Evolutionary conservation across 2,329 filamentous ascomycete genomes (phyloP), one percentile per base, ranked within the genome.

Genomic region (Hymenoscyphus fraxineus): DNA sequence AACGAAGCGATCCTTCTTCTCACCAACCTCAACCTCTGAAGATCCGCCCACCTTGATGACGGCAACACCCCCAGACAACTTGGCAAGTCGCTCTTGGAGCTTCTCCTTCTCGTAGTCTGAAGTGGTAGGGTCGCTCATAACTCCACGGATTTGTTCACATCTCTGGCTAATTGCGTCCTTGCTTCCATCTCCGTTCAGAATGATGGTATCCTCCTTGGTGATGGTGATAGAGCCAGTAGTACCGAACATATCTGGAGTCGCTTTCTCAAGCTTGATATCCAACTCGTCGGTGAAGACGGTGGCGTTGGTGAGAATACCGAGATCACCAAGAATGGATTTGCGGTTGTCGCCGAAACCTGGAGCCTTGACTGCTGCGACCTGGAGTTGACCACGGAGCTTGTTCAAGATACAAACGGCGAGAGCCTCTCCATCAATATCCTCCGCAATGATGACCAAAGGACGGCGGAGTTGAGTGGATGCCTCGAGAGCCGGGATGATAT

Each of bases 51-150:
- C 95, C 87, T 96, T 97, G 86, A 99, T 98, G 81, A 99, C 95
- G 74, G 95, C 95, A 74, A 99, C 95, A 86, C 95, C 95, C 70
- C 95, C 95, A 72, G 95, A 98, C 72, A 99, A 91, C 89, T 99
- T 99, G 73, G 95, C 95, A 67, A 99, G 91, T 82, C 95, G 95
- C 85, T 99, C 95, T 84, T 98, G 95, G 71, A 99, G 92, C 88
- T 99, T 99, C 90, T 99, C 95, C 88, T 97, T 98, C 88, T 99
- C 95, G 82, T 99, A 99, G 77, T 99, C 95, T 59, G 93, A 97
- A 70, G 95, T 99, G 73, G 86, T 89, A 71, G 94, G 90, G 82
- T 99, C 95, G 68, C 84, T 85, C 84, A 97, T 97, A 80, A 98
- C 93, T 72, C 94, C 93, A 73, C 95, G 93, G 81, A 99, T 99